Base-by-base conservation (phyloP, 306 rosid genomes). In the Phaseolus lunatus region DNA sequence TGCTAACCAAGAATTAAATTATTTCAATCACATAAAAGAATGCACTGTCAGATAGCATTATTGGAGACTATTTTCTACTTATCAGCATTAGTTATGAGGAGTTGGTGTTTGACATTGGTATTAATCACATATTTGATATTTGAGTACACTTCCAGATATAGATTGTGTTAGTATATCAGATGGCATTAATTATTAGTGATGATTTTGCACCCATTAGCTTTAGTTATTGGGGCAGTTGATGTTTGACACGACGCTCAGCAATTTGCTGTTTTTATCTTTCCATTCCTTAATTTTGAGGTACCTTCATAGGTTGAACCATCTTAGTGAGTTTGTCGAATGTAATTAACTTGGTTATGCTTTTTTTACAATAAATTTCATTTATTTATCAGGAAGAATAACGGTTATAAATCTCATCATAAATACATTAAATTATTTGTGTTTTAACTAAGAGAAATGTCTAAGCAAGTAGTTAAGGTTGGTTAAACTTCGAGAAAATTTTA, bases 31-130 rank as follows among this genome's bases (percentile, higher is more conserved):
- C 33, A 48, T 18, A 26, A 70, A 48, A 39, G 49, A 49, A 57
- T 31, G 58, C 59, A 29, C 49, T 13, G 47, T 29, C 10, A 43
- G 50, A 45, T 22, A 44, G 62, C 78, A 79, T 49, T 41, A 68
- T 56, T 7, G 20, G 57, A 73, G 20, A 5, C 56, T 1, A 70
- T 53, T 72, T 56, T 29, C 14, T 24, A 15, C 49, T 44, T 23
- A 45, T 29, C 50, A 72, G 26, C 70, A 3, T 72, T 64, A 13
- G 16, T 41, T 39, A 63, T 26, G 48, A 53, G 12, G 11, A 12
- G 58, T 52, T 80, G 22, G 52, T 52, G 31, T 41, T 62, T 50
- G 78, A 63, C 57, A 39, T n/a, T 13, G 48, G 18, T 24, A 72
- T 79, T 35, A 39, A 53, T 67, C 20, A 79, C 18, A 26, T 5